Evolutionary conservation across 2,329 filamentous ascomycete species (phyloP).

Genomic region (Gyromitra esculenta): DNA sequence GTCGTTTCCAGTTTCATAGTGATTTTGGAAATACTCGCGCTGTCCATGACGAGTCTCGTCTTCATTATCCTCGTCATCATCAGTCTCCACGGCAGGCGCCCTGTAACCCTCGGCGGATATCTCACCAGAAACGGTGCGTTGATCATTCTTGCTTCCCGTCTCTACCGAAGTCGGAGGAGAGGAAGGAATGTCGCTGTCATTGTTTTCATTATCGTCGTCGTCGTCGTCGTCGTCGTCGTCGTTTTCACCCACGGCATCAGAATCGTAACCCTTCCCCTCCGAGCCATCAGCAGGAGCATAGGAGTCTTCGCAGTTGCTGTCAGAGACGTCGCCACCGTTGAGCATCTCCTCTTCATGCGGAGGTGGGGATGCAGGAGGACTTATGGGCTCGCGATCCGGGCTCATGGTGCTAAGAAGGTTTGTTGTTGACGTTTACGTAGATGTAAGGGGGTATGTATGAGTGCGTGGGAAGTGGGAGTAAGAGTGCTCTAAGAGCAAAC

Average conservation of each 20-base stretch:
- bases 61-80: constrained; percentile 43
- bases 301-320: constrained; percentile 41
- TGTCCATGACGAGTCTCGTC: constrained; percentile 25
- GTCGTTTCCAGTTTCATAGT: constrained; percentile 35
- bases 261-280: constrained; percentile 43
- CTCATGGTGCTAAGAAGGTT: constrained; percentile 25
- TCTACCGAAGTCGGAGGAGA: constrained; percentile 49
- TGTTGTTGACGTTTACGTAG: not conserved
- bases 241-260: constrained; percentile 14
- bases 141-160: constrained; percentile 33
- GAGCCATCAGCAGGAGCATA: constrained; percentile 45
- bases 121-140: constrained; percentile 17
- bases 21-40: constrained; percentile 35
- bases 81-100: constrained; percentile 44
- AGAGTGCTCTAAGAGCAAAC: constrained; percentile 6
- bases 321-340: constrained; percentile 33
- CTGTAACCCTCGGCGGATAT: constrained; percentile 27
- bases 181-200: constrained; percentile 39
- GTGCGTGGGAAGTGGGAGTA: constrained; percentile 7
- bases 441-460: constrained; percentile 13
- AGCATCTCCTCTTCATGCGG: constrained; percentile 34
- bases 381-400: constrained; percentile 55
- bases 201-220: constrained; percentile 24
- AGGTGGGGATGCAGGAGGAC: constrained; percentile 44
- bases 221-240: constrained; percentile 35